phyloP scores from a whole-genome alignment of 331 rosid genomes.

The Acacia pycnantha region DNA sequence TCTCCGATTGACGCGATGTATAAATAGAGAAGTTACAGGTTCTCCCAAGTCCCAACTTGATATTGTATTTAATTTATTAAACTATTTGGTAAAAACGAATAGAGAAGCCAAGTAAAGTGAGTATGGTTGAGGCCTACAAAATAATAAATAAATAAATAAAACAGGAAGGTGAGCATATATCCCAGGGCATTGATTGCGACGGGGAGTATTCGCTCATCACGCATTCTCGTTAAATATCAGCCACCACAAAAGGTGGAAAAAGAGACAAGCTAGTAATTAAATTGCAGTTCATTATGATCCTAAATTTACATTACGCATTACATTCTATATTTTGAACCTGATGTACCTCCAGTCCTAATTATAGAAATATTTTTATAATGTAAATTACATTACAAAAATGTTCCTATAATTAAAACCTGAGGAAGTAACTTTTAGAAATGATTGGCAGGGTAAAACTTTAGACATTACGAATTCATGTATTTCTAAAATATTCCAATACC shows the following conservation, averaged over 20 bases:
- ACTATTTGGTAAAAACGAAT: not conserved
- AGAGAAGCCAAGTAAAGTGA: not conserved
- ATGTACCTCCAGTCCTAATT: no score
- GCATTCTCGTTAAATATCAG: not conserved
- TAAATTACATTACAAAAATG: no score
- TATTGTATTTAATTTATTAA: not conserved
- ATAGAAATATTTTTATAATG: no score
- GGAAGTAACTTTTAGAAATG: no score
- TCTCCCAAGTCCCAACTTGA: not conserved
- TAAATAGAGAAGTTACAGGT: not conserved
- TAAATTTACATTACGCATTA: no score
- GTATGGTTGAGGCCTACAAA: not conserved
- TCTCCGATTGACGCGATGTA: not conserved
- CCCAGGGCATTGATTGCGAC: constrained; percentile 4
- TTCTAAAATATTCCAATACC: not conserved
- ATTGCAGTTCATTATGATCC: no score
- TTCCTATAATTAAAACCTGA: no score
- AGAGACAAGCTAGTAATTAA: no score
- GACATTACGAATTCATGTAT: no score
- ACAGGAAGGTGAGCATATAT: not conserved
- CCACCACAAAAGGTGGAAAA: no score
- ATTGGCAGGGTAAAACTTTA: no score
- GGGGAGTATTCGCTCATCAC: not conserved
- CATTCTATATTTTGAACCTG: no score
- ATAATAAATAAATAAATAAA: not conserved